Conservation (phyloP, 2,329 filamentous ascomycete genomes). For the Fusarium succisae region DNA sequence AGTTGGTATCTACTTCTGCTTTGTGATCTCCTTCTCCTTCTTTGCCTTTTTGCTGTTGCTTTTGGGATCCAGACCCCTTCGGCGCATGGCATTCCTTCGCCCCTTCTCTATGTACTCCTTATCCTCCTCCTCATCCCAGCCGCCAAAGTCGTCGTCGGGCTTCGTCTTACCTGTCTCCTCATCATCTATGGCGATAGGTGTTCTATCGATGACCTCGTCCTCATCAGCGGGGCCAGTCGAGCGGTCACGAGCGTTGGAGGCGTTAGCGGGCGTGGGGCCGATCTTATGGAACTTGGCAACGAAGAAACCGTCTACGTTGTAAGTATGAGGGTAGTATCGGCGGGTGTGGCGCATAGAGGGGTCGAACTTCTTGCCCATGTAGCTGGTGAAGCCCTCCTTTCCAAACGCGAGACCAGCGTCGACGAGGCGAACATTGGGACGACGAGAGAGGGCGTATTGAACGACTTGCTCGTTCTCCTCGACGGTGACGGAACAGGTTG, state of each 20-base stretch:
- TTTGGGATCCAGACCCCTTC: conserved; percentile 78
- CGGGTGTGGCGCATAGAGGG: conserved; percentile 83
- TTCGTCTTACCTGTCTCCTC: conserved; percentile 47
- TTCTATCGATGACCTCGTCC: conserved; percentile 69
- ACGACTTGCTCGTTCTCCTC: conserved; percentile 93
- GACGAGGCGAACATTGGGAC: conserved; percentile 93
- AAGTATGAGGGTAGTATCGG: conserved; percentile 88
- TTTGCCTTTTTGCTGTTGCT: conserved; percentile 53
- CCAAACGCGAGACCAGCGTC: conserved; percentile 91
- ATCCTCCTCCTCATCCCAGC: conserved; percentile 80
- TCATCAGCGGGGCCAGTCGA: conserved; percentile 46
- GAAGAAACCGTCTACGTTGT: conserved; percentile 98
- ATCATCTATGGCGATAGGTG: conserved; percentile 66
- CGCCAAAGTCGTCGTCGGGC: conserved; percentile 71
- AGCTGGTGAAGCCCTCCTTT: conserved; percentile 90
- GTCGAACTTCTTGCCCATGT: conserved; percentile 91
- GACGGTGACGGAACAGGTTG: conserved; percentile 92
- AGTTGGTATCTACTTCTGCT: conserved; percentile 37
- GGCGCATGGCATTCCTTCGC: conserved; percentile 77
- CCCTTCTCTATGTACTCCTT: conserved; percentile 75
- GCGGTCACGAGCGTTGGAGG: conserved; percentile 46
- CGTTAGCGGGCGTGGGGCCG: conserved; percentile 74
- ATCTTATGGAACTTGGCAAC: conserved; percentile 97
- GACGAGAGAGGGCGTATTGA: conserved; percentile 88
- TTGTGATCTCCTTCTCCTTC: conserved; percentile 43